Evolutionary conservation across 257 asterid genomes (phyloP).

Genomic region (Anisodus acutangulus): DNA sequence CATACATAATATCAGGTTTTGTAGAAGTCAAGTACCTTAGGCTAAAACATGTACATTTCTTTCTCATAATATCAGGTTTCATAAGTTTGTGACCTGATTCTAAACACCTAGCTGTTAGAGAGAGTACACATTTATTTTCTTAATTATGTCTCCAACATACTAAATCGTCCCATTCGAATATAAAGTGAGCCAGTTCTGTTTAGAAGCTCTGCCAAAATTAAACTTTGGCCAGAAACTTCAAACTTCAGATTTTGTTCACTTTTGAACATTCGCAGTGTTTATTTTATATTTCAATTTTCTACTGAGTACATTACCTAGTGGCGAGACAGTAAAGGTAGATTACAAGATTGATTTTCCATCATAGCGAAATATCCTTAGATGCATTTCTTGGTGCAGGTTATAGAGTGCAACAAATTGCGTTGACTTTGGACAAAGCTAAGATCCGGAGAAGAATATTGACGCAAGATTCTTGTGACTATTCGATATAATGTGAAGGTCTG

Average conservation of each 20-base stretch:
- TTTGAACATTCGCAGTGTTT: neutral
- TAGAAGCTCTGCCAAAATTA: neutral
- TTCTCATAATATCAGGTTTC: no score
- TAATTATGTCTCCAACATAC: no score
- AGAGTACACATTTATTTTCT: neutral
- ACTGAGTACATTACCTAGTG: no score
- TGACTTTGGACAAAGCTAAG: neutral
- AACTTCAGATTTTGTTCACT: neutral
- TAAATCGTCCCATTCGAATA: neutral
- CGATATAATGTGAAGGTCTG: neutral
- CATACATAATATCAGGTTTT: no score
- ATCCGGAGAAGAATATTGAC: neutral
- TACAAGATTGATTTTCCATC: neutral
- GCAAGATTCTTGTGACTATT: neutral
- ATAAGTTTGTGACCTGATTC: no score
- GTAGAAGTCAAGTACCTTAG: no score
- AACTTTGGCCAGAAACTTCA: neutral
- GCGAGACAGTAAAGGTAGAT: neutral
- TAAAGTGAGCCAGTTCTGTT: neutral
- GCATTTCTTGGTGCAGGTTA: constrained; percentile 29
- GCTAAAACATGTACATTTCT: no score
- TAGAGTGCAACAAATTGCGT: neutral
- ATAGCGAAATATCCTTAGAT: constrained; percentile 6
- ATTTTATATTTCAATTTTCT: neutral
- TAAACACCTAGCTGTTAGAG: neutral